Evolutionary conservation across 768 basidiomycete genomes (phyloP).

Genomic region (Cantharellus cinnabarinus): DNA sequence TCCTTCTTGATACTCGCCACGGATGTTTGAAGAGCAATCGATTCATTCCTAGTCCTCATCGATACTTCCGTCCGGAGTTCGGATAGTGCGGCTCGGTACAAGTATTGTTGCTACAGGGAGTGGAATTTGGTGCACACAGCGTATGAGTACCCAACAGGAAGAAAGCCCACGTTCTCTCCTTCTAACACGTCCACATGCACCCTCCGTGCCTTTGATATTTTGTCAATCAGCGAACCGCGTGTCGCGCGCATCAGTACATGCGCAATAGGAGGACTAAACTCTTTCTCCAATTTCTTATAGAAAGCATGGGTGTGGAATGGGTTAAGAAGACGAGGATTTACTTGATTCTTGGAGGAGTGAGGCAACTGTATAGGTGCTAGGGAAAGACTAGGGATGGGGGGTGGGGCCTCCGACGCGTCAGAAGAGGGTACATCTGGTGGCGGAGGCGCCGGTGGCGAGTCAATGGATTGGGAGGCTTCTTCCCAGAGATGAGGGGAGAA

Average conservation of each 20-base stretch:
- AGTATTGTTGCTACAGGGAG: slow-evolving; percentile 62
- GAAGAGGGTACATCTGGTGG: background rate
- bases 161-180: slow-evolving; percentile 49
- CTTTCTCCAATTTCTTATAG: slow-evolving; percentile 46
- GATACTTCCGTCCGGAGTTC: slow-evolving; percentile 76
- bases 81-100: slow-evolving; percentile 82
- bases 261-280: slow-evolving; percentile 54
- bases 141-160: background rate
- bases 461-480: background rate
- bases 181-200: slow-evolving; percentile 61
- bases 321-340: background rate
- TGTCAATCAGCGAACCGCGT: slow-evolving; percentile 56
- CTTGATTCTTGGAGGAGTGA: too few species aligned
- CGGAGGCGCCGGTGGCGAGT: background rate
- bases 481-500: background rate
- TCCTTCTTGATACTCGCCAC: slow-evolving; percentile 66
- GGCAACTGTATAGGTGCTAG: background rate
- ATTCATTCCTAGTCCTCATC: slow-evolving; percentile 65
- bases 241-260: slow-evolving; percentile 70
- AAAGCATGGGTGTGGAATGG: slow-evolving; percentile 74
- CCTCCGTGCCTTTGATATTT: slow-evolving; percentile 44
- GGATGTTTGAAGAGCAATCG: slow-evolving; percentile 56
- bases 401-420: background rate
- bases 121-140: background rate
- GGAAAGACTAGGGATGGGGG: background rate